Conservation (phyloP, 73 alveolate genomes). For the Uronychia setigera region DNA sequence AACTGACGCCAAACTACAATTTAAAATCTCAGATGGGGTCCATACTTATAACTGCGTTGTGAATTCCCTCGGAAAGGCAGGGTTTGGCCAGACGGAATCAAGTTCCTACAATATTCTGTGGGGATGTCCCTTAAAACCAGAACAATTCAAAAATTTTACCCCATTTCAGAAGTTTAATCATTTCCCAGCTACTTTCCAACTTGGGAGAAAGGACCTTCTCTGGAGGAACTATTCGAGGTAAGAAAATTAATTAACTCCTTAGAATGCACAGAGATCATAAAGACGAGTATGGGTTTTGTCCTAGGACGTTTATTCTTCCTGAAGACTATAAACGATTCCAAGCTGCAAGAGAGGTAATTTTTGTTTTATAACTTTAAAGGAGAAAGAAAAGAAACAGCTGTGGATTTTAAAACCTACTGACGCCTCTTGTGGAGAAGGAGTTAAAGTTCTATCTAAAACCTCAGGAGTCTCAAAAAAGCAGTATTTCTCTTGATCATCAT, state of each 20-base stretch:
- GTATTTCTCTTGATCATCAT: neutral
- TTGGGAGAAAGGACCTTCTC: conserved; percentile 86
- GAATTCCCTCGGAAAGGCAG: conserved; percentile 40
- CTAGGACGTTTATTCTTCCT: conserved; percentile 88
- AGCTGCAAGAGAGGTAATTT: conserved; percentile 56
- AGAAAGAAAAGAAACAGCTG: conserved; percentile 67
- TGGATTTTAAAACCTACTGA: conserved; percentile 97
- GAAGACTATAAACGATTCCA: conserved; percentile 82
- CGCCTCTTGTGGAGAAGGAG: conserved; percentile 93
- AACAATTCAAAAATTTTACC: conserved; percentile 61
- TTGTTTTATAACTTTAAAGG: conserved; percentile 8
- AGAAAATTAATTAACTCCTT: conserved; percentile 65
- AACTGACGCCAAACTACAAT: conserved; percentile 1
- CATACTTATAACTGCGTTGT: conserved; percentile 56
- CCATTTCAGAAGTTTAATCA: conserved; percentile 81
- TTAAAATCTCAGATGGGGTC: conserved; percentile 23
- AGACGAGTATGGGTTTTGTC: conserved; percentile 78
- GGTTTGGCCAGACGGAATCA: conserved; percentile 28
- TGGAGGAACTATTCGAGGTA: conserved; percentile 72
- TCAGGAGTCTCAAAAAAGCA: conserved; percentile 60
- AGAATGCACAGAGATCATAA: conserved; percentile 66
- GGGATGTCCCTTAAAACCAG: conserved; percentile 45
- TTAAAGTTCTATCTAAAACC: conserved; percentile 79
- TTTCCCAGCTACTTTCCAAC: conserved; percentile 88
- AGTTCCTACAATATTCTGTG: conserved; percentile 38